Base-by-base conservation (phyloP, 345 rosid species). In the Mercurialis annua region DNA sequence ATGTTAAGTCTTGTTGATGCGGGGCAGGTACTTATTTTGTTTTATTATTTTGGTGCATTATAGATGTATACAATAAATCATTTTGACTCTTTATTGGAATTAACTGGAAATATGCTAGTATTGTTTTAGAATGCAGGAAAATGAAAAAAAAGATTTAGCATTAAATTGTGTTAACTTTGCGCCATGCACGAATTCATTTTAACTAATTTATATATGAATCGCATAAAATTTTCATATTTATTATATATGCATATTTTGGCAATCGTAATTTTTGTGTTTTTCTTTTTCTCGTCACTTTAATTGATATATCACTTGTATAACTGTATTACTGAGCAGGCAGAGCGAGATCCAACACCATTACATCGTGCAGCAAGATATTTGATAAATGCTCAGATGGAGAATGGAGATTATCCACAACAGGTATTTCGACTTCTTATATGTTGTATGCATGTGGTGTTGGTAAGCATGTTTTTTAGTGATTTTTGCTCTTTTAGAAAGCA, bases 321-420 rank as follows among this genome's bases (percentile, higher is more conserved):
- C 17, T 49, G 59, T 40, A 27, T 54, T 24, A 20, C 46, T 42
- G 47, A 51, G 34, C 64, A 84, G 86, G 86, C 77, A 4, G 65
- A 72, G 5, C 81, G 90, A 78, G 92, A 87, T 42, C 68, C 83
- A 18, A 50, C 23, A 0, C 92, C 97, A 10, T 71, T 90, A 68
- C 89, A 86, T 38, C 72, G 67, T 9, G 87, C 89, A 0, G 89
- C 92, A 3, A 83, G 74, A 49, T 67, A 69, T 18, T 52, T 90
- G 29, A 70, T 86, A 5, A 74, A 81, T 69, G 73, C 87, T 23
- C 87, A 86, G 44, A 78, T 84, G 85, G 77, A 82, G 33, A 85
- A 82, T 64, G 94, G 92, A 63, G 90, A 90, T 69, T 90, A 81
- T 27, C 95, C 89, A 24, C 89, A 85, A 54, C 85, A 88, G 81